These are phyloP conservation scores for Aquanectria penicillioides DNA, from an alignment of 2,329 filamentous ascomycete species.

Conservation along the genomic window DNA sequence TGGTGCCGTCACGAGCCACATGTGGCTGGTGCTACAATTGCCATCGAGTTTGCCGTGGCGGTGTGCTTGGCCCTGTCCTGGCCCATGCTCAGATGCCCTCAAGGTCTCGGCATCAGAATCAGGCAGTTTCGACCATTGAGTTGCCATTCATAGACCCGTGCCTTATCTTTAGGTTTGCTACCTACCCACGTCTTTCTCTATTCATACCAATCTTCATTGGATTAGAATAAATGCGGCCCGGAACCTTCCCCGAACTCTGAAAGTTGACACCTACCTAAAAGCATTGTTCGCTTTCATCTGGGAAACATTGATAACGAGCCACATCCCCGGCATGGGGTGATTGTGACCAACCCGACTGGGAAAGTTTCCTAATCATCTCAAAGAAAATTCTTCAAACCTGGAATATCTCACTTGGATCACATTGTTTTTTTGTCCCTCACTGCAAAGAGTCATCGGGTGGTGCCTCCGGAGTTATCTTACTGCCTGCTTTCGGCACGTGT, in stretches of 20 bases:
- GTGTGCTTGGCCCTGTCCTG: not conserved
- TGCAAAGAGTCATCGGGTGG: no score
- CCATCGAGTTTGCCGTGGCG: not conserved
- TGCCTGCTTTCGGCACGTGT: no score
- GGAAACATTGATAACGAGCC: no score
- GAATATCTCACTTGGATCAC: no score
- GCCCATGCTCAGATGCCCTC: no score
- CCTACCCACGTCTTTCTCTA: not conserved
- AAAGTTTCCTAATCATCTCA: no score
- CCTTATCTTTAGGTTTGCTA: not conserved
- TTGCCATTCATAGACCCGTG: not conserved
- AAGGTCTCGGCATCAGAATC: not conserved
- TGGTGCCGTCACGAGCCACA: constrained; percentile 36
- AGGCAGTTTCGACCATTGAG: not conserved
- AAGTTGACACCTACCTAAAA: not conserved
- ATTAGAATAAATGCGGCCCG: constrained; percentile 10
- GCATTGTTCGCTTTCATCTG: not conserved
- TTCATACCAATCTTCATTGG: not conserved
- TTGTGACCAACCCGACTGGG: no score
- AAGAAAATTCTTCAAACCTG: no score
- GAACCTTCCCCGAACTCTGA: constrained; percentile 5
- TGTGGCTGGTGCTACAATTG: not conserved
- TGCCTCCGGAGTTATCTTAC: no score
- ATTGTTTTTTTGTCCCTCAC: no score
- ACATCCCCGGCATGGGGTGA: no score